Evolutionary conservation across 2,329 filamentous ascomycete genomes (phyloP), one percentile per base, ranked within the genome.

Genomic region (Alternaria tenuissima): DNA sequence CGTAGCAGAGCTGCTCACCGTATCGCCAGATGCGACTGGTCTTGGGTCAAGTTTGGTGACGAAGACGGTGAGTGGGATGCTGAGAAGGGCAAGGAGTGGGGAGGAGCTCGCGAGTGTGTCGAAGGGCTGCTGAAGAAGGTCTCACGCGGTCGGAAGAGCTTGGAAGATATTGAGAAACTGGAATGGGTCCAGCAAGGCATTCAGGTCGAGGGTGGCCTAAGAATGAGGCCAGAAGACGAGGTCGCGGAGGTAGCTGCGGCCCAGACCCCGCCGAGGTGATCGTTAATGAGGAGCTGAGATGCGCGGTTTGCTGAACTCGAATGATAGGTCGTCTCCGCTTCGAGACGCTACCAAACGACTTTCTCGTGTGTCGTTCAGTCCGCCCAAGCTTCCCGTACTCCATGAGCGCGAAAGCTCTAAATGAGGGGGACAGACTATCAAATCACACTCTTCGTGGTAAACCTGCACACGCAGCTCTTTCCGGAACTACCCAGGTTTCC

Each of bases 11-110:
- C 92, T 0, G 94, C 91, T 53, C 95, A 99, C 76, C 89, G 94
- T n/a, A 98, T 99, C 62, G 95, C 95, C 2, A 86, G 95, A 36
- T 92, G 94, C 52, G 95, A 99, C 75, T 99, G 95, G 95, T 88
- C 91, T 48, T 99, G 95, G 95, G 89, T 93, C 62, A 88, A 91
- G 61, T 97, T 91, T 74, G 93, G 89, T 2, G 90, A 93, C 58
- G 88, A 90, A 11, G 91, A 96, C 56, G 93, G 93, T 36, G 93
- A 97, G 55, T 95, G 96, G 84, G 93, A 97, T 49, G 84, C 84
- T 3, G 83, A 87, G 68, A 88, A 86, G 63, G 87, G 86, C 6
- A 83, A 82, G 51, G 90, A 86, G 1, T 85, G 96, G 53, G 84
- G 88, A 38, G 93, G 92, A 0, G 94, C 93, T 7, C 90, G 91